Conservation (phyloP, 2,329 filamentous ascomycete species). For the Periconia sp. region DNA sequence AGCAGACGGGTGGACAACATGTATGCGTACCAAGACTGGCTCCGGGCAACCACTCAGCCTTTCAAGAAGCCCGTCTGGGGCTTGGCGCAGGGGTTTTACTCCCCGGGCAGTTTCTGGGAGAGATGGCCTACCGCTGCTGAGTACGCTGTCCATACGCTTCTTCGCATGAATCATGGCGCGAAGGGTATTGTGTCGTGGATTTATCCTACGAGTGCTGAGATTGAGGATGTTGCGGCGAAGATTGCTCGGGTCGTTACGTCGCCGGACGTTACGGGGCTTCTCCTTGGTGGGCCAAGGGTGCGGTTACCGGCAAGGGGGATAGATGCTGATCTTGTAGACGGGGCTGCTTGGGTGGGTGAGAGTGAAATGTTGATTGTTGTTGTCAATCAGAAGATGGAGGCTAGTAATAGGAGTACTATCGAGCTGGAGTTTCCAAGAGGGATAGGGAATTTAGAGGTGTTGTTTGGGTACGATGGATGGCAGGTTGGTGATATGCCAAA, state of each 20-base stretch:
- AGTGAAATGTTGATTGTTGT: constrained; percentile 47
- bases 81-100: constrained; percentile 58
- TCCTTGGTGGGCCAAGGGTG: constrained; percentile 41
- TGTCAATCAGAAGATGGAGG: constrained; percentile 17
- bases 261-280: constrained; percentile 39
- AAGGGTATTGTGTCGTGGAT: constrained; percentile 59
- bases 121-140: constrained; percentile 54
- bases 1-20: constrained; percentile 51
- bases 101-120: constrained; percentile 54
- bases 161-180: constrained; percentile 57
- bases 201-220: constrained; percentile 50
- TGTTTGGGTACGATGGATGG: not conserved
- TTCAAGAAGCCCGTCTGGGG: constrained; percentile 55
- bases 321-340: too few species aligned
- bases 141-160: constrained; percentile 55
- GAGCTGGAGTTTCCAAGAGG: not conserved
- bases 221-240: constrained; percentile 40
- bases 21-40: constrained; percentile 49
- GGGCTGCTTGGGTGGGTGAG: constrained; percentile 49
- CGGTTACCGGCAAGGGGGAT: constrained; percentile 26
- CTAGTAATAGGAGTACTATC: not conserved
- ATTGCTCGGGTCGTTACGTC: constrained; percentile 50
- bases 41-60: constrained; percentile 23
- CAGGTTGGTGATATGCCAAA: not conserved
- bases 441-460: not conserved